A percentile compares a stretch with the other conserved stretches of the same genome.
These are phyloP conservation scores for Yamadazyma ubonensis DNA, from an alignment of 805 yeast genomes.

Conservation along the genomic window DNA sequence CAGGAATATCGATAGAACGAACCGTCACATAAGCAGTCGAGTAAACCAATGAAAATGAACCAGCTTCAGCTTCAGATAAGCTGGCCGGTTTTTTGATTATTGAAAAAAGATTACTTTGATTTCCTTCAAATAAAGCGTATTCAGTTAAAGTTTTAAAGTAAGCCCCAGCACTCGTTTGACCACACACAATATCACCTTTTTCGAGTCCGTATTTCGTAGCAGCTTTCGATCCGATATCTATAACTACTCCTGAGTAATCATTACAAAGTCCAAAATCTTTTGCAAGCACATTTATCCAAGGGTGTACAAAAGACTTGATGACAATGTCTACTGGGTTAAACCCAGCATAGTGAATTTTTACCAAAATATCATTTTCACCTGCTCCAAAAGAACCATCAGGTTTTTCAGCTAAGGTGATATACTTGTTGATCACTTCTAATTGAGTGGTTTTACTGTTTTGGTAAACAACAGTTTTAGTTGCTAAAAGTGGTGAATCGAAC, in stretches of 20 bases:
- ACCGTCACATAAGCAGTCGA: constrained; percentile 57
- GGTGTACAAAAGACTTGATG: constrained; percentile 20
- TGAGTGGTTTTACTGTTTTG: constrained; percentile 8
- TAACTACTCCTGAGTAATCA: constrained; percentile 35
- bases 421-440: constrained; percentile 1
- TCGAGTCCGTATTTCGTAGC: constrained; percentile 18
- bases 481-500: background rate
- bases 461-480: constrained; percentile 7
- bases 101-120: background rate
- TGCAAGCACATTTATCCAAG: constrained; percentile 3
- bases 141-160: constrained; percentile 45
- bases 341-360: constrained; percentile 32
- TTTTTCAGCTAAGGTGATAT: background rate
- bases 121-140: constrained; percentile 43
- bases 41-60: constrained; percentile 62
- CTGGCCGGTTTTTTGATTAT: constrained; percentile 39
- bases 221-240: constrained; percentile 28
- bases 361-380: constrained; percentile 20
- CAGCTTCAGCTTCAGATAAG: constrained; percentile 55
- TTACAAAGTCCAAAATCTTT: constrained; percentile 27
- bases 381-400: constrained; percentile 6
- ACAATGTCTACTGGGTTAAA: constrained; percentile 36
- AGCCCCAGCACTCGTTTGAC: constrained; percentile 17
- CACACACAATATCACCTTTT: constrained; percentile 32
- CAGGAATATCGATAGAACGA: constrained; percentile 30